A percentile compares a stretch with the other conserved stretches of the same genome.
Evolutionary conservation across 2,329 filamentous ascomycete species (phyloP).

Genomic region (Ceratocystis huliohia): DNA sequence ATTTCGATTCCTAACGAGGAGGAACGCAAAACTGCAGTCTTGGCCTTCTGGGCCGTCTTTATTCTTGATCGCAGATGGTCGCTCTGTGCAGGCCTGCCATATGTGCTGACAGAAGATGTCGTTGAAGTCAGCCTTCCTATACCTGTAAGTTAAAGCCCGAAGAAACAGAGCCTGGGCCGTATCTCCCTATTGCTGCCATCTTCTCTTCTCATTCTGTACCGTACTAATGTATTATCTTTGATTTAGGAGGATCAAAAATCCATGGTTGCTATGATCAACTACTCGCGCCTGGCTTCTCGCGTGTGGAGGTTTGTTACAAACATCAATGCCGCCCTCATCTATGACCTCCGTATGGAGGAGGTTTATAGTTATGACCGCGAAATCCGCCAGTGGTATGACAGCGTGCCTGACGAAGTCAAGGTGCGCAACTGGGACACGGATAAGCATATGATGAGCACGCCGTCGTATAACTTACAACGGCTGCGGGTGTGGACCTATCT

Average conservation of each 20-base stretch:
- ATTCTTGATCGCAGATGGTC: constrained; percentile 78
- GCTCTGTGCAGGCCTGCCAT: constrained; percentile 79
- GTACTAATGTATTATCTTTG: constrained; percentile 22
- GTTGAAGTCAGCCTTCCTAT: constrained; percentile 69
- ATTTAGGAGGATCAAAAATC: constrained; percentile 49
- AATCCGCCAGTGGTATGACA: constrained; percentile 74
- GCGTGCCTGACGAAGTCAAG: constrained; percentile 49
- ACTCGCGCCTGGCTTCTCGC: constrained; percentile 69
- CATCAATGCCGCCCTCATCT: constrained; percentile 46
- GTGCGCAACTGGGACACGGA: constrained; percentile 47
- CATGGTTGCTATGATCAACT: constrained; percentile 70
- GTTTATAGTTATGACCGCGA: constrained; percentile 73
- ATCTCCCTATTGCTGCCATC: neutral
- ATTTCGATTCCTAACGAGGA: constrained; percentile 54
- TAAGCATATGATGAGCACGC: constrained; percentile 40
- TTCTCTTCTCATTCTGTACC: neutral
- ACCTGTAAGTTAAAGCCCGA: constrained; percentile 46
- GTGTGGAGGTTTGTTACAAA: constrained; percentile 73
- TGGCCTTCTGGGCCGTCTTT: constrained; percentile 78
- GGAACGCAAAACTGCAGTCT: constrained; percentile 54
- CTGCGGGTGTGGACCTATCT: constrained; percentile 75
- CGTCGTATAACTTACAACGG: constrained; percentile 55
- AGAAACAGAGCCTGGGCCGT: too few relatives aligned
- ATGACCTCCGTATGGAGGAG: constrained; percentile 56
- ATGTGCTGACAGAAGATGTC: constrained; percentile 71